Evolutionary conservation across 257 asterid species (phyloP), one percentile per base, ranked within the genome.

Genomic region (Henckelia pumila): DNA sequence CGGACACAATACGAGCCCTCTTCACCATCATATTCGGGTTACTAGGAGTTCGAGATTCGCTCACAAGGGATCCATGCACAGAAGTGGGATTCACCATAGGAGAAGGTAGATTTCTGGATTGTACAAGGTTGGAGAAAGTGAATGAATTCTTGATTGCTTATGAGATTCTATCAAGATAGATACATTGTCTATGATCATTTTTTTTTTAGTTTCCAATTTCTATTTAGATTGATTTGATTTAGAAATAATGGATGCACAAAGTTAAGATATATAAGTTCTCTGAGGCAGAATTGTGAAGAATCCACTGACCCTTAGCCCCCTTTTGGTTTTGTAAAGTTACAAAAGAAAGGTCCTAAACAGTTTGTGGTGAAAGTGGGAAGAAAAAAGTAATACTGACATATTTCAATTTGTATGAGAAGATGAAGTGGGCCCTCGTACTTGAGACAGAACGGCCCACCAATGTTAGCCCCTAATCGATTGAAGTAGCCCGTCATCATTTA

Each of bases 1-100:
- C 58, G 82, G 49, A 11, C 80, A 70, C 23, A 56, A 24, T 19
- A 13, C 17, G 40, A 66, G 58, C 71, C 78, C 80, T 1, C 59
- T 57, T 76, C 82, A 78, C 40, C 81, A 76, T 73, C 86, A 82
- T 28, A 70, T 88, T 71, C 76, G 84, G 6, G 86, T 88, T 2
- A 47, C 77, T 0, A 77, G 84, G 74, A 80, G 75, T 58, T 84
- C 88, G 0, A 89, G 74, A 52, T 89, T 86, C 57, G 80, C 81
- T 1, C 72, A 21, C 6, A 85, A 82, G 65, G 67, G 83, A 9
- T 61, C 76, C 3, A 71, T 68, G 21, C 61, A 59, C 28, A 81
- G 76, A 75, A 69, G 66, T 56, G 59, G 73, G 66, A 37, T 64
- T 50, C 80, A 21, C 29, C 79, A 29, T 3, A 68, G 49, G 64